Evolutionary conservation across 1,139 yeast genomes (phyloP).

Genomic region (Saccharomyces uvarum): DNA sequence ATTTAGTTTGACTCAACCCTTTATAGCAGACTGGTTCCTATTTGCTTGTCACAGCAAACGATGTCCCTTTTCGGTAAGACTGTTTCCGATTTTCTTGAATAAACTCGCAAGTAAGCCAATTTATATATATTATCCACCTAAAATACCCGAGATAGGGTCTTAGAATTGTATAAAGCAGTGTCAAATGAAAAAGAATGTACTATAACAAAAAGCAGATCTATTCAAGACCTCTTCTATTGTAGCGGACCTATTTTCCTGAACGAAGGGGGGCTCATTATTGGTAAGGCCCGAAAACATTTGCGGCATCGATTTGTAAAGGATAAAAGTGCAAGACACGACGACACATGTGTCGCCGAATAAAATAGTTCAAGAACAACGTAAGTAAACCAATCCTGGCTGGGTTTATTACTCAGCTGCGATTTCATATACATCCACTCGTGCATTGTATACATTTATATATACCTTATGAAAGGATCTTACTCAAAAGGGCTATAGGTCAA

Average conservation of each 20-base stretch:
- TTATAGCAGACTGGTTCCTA: not conserved
- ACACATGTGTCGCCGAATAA: not conserved
- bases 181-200: not conserved
- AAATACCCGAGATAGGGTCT: not conserved
- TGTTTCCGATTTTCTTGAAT: not conserved
- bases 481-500: too few species aligned
- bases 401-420: not conserved
- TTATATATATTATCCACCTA: not conserved
- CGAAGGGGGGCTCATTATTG: not conserved
- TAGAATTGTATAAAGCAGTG: not conserved
- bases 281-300: not conserved
- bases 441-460: too few species aligned
- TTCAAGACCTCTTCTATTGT: not conserved
- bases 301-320: not conserved
- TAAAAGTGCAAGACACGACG: not conserved
- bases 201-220: not conserved
- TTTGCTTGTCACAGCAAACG: not conserved
- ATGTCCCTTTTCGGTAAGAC: not conserved
- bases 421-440: too few species aligned
- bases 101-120: not conserved
- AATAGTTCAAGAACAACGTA: not conserved
- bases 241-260: not conserved
- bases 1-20: not conserved
- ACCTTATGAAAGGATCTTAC: too few species aligned
- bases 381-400: not conserved